Evolutionary conservation across 805 yeast species (phyloP), one percentile per base, ranked within the genome.

Genomic region (Vanderwaltozyma polyspora): DNA sequence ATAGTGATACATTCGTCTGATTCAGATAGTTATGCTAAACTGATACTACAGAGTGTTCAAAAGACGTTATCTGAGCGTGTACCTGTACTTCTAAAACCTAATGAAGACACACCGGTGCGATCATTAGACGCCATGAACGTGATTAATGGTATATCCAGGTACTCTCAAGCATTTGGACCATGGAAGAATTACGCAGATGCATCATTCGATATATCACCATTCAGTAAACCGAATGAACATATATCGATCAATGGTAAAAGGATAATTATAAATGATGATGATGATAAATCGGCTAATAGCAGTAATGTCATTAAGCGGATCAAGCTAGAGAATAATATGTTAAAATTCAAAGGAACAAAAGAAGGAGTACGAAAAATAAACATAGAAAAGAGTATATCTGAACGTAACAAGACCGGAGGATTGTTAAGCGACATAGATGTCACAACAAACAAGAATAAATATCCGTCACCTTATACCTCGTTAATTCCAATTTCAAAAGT

Each of bases 171-270:
- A 8, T 48, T 78, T 35, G 94, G 89, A 0, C 64, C 72, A 6
- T 83, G 93, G 93, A 51, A 72, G 0, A 70, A 78, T 0, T 83
- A 80, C 52, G 89, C 93, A 0, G 74, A 76, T 43, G 75, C 74
- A 0, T 59, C 64, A 1, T 72, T 75, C 6, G 94, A 83, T 52
- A 63, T 69, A 3, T 68, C 76, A 1, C 87, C 93, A 0, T 59
- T 81, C 25, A 71, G 67, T 13, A 55, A 64, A 24, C 50, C 60
- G 1, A 57, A 55, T 7, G 44, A 50, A 1, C 84, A 77, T 48
- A 42, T 57, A 3, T 40, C 63, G 1, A 38, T 72, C 11, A 43
- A 46, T 27, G 48, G 56, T 6, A 41, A 39, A 41, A 33, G 37
- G 19, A 8, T 19, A 6, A 10, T 19, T 3, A 3, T 3, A 7